Base-by-base conservation (phyloP, 176 grass and related monocot species). In the Ensete glaucum region DNA sequence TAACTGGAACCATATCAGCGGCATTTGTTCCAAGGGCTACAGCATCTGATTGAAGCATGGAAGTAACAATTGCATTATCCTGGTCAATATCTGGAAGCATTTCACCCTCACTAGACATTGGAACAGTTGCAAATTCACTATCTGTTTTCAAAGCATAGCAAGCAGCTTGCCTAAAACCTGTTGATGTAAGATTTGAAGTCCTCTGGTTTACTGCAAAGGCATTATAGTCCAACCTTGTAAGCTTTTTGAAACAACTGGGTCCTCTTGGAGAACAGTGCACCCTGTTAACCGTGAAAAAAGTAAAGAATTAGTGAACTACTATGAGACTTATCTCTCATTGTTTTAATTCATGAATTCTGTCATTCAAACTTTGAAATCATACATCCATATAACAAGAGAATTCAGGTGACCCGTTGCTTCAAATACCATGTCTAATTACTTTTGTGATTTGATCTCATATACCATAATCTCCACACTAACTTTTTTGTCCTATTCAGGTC, bases 1-100 rank as follows among this genome's bases (percentile, higher is more conserved):
- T 55, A 52, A 73, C 57, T 57, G 52, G 69, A 69, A 76, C 56
- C 54, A 80, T 77, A 75, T 85, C 73, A 67, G 58, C 58, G 57
- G 88, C 62, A 14, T 79, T 64, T 72, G 77, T 81, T 67, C 84
- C 89, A 34, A 81, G 65, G 9, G 9, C 71, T 67, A 83, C 22
- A 11, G 89, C 80, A 85, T 83, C 74, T 4, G n/a, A 17, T 17
- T 75, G 59, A 64, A 88, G 71, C 43, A 78, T 13, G 72, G 66
- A 8, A 62, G 79, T 72, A 74, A 78, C 21, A 15, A 76, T 72
- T 24, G 82, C 71, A 86, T 80, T n/a, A 71, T 92, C 92, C 73
- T 96, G 87, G n/a, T 72, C 87, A 63, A 60, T 53, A 51, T 76
- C 16, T 79, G 9, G 14, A 21, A 55, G 83, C 17, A 26, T 59